Percentiles rank a stretch among this genome's conserved stretches.
Conservation (phyloP, 2,329 filamentous ascomycete genomes). For the Emergomyces pasteurianus region DNA sequence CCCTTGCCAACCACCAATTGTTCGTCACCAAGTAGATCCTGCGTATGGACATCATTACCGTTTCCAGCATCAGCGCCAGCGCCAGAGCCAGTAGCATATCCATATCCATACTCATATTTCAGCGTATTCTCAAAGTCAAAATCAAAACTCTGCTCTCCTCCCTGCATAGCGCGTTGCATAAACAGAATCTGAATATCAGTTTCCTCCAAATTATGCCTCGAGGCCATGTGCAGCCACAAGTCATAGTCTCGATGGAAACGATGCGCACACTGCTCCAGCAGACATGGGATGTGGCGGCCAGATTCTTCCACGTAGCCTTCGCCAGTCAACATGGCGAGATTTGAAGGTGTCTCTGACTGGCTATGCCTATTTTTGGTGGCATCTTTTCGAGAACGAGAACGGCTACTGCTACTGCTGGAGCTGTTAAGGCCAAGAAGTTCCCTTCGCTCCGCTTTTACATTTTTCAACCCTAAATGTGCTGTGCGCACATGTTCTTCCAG, state of each 20-base stretch:
- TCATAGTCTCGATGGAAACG: conserved; percentile 48
- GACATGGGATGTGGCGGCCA: conserved; percentile 40
- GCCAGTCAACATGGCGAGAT: conserved; percentile 43
- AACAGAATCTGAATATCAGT: conserved; percentile 31
- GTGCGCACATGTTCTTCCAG: conserved; percentile 78
- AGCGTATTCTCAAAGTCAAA: conserved; percentile 7
- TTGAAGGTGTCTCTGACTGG: conserved; percentile 19
- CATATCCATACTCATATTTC: conserved; percentile 4
- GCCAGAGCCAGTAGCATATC: conserved; percentile 8
- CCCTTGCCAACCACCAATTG: not conserved
- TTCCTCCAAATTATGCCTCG: conserved; percentile 26
- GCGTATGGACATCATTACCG: not conserved
- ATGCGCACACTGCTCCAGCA: conserved; percentile 38
- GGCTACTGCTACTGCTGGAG: not conserved
- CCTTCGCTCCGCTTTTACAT: conserved; percentile 29
- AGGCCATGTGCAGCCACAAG: conserved; percentile 44
- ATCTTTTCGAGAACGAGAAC: not conserved
- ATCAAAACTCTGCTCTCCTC: conserved; percentile 15
- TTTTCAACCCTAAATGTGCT: conserved; percentile 57
- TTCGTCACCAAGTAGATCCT: not conserved
- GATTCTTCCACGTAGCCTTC: conserved; percentile 41
- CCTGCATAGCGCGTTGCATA: conserved; percentile 27
- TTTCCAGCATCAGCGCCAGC: not conserved
- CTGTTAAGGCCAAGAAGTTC: conserved; percentile 20
- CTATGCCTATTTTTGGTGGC: conserved; percentile 12